These are phyloP conservation scores for Tolypocladium tropicale DNA, from an alignment of 2,329 filamentous ascomycete species.

Conservation along the genomic window DNA sequence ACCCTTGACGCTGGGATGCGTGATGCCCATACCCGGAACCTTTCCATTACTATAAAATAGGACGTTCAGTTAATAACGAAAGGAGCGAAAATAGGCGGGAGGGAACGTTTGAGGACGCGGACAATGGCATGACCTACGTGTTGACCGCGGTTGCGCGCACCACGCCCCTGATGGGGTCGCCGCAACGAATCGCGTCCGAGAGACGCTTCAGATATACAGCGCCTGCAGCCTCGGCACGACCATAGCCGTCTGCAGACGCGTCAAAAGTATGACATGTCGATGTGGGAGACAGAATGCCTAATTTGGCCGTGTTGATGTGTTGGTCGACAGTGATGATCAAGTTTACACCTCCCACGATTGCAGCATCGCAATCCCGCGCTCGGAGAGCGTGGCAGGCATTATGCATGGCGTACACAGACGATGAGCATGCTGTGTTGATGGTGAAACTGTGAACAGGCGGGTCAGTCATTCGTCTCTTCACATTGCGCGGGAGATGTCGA, in stretches of 20 bases:
- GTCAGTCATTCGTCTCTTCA: no score
- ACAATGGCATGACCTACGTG: no score
- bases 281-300: constrained; percentile 9
- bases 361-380: constrained; percentile 18
- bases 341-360: constrained; percentile 25
- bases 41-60: constrained; percentile 13
- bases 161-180: constrained; percentile 13
- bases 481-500: no score
- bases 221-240: constrained; percentile 17
- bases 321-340: constrained; percentile 17
- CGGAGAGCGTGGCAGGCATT: constrained; percentile 16
- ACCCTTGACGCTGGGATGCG: constrained; percentile 9
- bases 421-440: constrained; percentile 26
- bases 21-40: constrained; percentile 10
- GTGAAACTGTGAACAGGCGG: no score
- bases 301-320: constrained; percentile 9
- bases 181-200: constrained; percentile 14
- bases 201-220: constrained; percentile 22
- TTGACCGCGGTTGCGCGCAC: constrained; percentile 10
- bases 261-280: constrained; percentile 22
- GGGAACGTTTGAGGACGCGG: no score
- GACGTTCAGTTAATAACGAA: no score
- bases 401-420: constrained; percentile 16
- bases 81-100: no score
- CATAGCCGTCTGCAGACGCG: constrained; percentile 21